Conservation (phyloP, 805 yeast genomes). For the Wickerhamomyces ciferrii region DNA sequence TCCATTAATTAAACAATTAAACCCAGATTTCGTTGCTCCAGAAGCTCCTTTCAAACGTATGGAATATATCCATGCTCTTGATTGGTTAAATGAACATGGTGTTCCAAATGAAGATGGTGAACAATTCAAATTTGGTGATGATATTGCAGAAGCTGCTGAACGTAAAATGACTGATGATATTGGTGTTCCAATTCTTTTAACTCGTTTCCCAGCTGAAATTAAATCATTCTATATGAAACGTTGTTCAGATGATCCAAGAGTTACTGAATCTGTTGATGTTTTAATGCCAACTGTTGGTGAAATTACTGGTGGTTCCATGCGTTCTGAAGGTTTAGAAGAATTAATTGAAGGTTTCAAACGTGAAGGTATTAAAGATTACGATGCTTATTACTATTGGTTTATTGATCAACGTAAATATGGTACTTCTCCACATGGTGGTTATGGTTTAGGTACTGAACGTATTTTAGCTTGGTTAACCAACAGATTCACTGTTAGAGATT, state of each 20-base stretch:
- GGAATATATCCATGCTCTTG: constrained; percentile 86
- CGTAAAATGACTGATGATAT: constrained; percentile 96
- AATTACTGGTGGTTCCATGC: constrained; percentile 98
- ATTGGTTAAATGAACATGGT: constrained; percentile 94
- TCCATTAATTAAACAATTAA: constrained; percentile 81
- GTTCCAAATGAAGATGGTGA: constrained; percentile 94
- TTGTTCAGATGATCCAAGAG: constrained; percentile 84
- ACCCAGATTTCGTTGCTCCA: constrained; percentile 89
- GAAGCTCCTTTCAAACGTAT: constrained; percentile 83
- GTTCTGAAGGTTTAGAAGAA: constrained; percentile 80
- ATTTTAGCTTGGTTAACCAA: constrained; percentile 97
- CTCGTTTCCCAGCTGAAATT: constrained; percentile 93
- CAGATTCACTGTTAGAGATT: constrained; percentile 97
- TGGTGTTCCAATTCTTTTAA: constrained; percentile 88
- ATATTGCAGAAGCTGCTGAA: constrained; percentile 99
- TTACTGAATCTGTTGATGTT: constrained; percentile 97
- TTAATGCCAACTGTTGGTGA: constrained; percentile 99
- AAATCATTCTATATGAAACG: constrained; percentile 98
- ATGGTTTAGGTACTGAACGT: constrained; percentile 98
- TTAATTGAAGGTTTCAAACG: constrained; percentile 87
- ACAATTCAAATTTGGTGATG: constrained; percentile 93
- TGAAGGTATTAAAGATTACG: constrained; percentile 72
- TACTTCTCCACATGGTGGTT: constrained; percentile 98
- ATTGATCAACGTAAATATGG: constrained; percentile 95
- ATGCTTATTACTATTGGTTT: constrained; percentile 93